These are phyloP conservation scores for Tricladium varicosporioides DNA, from an alignment of 2,329 filamentous ascomycete species.

Conservation along the genomic window DNA sequence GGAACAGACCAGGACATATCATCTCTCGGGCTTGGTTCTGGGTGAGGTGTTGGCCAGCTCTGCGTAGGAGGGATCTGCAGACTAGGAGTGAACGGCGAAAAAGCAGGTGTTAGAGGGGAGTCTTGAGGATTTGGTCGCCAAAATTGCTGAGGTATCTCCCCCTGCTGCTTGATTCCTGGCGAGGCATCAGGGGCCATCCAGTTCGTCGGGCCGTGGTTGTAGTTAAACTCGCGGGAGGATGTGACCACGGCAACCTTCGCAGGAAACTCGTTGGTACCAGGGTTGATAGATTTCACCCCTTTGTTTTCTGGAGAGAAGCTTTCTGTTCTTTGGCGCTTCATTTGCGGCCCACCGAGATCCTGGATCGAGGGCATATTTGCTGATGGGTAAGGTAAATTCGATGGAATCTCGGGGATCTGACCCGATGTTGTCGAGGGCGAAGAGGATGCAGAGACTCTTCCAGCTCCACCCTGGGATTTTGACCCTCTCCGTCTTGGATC, in stretches of 20 bases:
- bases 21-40: slow-evolving; percentile 30
- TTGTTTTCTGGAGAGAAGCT: slow-evolving; percentile 35
- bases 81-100: slow-evolving; percentile 48
- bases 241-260: slow-evolving; percentile 26
- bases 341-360: slow-evolving; percentile 42
- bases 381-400: slow-evolving; percentile 42
- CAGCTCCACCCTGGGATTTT: slow-evolving; percentile 36
- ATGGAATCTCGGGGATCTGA: slow-evolving; percentile 41
- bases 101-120: slow-evolving; percentile 49
- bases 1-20: slow-evolving; percentile 33
- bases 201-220: slow-evolving; percentile 27
- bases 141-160: slow-evolving; percentile 40
- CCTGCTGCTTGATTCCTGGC: slow-evolving; percentile 38
- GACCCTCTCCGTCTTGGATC: slow-evolving; percentile 40
- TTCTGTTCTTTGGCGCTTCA: slow-evolving; percentile 38
- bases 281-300: slow-evolving; percentile 23
- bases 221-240: slow-evolving; percentile 31
- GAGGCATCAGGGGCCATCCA: slow-evolving; percentile 33
- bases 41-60: slow-evolving; percentile 29
- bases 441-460: slow-evolving; percentile 44
- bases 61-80: slow-evolving; percentile 28
- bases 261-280: slow-evolving; percentile 14
- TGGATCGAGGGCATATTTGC: slow-evolving; percentile 45
- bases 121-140: slow-evolving; percentile 53
- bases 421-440: slow-evolving; percentile 47